Evolutionary conservation across 1,284 basidiomycete species (phyloP), one percentile per base, ranked within the genome.

Genomic region (Melampsora americana): DNA sequence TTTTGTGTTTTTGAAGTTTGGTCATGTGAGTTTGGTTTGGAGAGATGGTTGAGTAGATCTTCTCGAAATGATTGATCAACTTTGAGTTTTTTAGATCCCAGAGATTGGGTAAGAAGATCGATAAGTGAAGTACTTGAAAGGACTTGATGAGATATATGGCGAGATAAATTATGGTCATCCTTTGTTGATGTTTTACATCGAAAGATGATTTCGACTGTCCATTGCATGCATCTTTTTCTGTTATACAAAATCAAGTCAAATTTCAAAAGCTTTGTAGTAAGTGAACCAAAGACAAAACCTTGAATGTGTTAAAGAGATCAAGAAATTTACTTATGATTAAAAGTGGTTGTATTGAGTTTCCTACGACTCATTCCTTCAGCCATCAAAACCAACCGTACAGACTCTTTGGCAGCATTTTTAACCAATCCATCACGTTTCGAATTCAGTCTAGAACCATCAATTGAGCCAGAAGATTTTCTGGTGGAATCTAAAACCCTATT

Each of bases 161-260:
- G 28, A 53, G 39, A 16, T 5, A 4, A 2, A 28, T 7, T 23
- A 6, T 14, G 30, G 28, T 18, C 44, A 46, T 44, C 28, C 16
- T 67, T 56, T 60, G n/a, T 35, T 35, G 26, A 28, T 67, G 32
- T 26, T 46, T 35, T 5, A 5, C 28, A 28, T 39, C 35, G 66
- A 42, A 76, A 76, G 26, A 69, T 44, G 5, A 76, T n/a, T 50
- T 69, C 73, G 16, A 76, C 59, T 5, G 66, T 62, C 73, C 73
- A 75, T 46, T 67, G 64, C n/a, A 69, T 18, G n/a, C 46, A 26
- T 20, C 20, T 48, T 44, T 68, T 69, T 50, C 66, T 76, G 26
- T 35, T n/a, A 48, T 30, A n/a, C 5, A 32, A n/a, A 56, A 65
- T 35, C 56, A 32, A 9, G n/a, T 30, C 66, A 46, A 30, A 42